These are phyloP conservation scores for Populus alba DNA, from an alignment of 345 rosid species.

Conservation along the genomic window DNA sequence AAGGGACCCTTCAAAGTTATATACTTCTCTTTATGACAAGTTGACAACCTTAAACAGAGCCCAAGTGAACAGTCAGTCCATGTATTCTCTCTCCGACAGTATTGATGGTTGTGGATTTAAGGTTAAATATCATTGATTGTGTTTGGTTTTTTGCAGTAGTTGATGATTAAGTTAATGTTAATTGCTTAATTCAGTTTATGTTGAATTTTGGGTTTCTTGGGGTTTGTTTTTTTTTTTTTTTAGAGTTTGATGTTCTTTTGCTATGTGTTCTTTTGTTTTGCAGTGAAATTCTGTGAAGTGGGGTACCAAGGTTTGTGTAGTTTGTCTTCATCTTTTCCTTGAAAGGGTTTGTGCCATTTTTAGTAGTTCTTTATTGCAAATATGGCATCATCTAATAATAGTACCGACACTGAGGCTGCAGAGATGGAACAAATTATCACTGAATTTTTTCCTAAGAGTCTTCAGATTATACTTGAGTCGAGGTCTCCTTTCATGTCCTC, in stretches of 20 bases:
- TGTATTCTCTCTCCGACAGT: neutral
- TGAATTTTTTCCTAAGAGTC: conserved; percentile 86
- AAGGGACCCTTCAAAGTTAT: neutral
- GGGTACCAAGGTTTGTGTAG: neutral
- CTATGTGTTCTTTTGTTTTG: conserved; percentile 11
- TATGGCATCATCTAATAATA: conserved; percentile 58
- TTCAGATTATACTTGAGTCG: conserved; percentile 83
- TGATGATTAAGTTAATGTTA: neutral
- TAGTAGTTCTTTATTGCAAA: neutral
- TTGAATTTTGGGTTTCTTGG: neutral
- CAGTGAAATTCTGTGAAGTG: conserved; percentile 17
- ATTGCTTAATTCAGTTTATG: neutral
- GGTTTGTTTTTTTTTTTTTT: neutral
- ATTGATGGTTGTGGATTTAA: neutral
- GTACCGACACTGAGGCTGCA: conserved; percentile 58
- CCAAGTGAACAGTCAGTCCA: neutral
- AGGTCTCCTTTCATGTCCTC: conserved; percentile 85
- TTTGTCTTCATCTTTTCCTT: conserved; percentile 14
- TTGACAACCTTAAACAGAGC: neutral
- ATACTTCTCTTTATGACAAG: neutral
- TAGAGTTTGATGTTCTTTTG: conserved; percentile 9
- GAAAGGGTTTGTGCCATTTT: conserved; percentile 19
- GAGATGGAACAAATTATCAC: conserved; percentile 82
- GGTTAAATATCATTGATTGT: neutral
- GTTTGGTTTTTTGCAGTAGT: neutral